Evolutionary conservation across 225 moss, liverwort and hornwort genomes (phyloP).

Genomic region (Polytrichum formosum): DNA sequence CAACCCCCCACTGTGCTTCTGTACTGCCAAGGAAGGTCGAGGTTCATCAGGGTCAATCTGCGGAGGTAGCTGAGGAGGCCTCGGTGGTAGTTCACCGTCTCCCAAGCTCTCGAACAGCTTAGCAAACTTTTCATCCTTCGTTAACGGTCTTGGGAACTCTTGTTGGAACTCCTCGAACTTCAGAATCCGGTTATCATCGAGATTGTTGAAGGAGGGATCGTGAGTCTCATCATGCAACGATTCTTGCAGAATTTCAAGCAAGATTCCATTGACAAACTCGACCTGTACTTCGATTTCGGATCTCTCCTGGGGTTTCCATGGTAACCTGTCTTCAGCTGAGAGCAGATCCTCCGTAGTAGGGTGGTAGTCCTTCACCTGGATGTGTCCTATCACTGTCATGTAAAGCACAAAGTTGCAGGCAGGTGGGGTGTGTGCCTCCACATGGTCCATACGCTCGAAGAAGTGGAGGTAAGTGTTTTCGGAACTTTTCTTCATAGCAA

Average conservation of each 20-base stretch:
- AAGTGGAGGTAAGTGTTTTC: conserved; percentile 56
- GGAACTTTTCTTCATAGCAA: conserved; percentile 38
- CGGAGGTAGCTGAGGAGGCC: conserved; percentile 6
- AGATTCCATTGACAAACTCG: conserved; percentile 65
- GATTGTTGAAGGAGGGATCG: conserved; percentile 42
- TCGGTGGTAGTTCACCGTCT: conserved; percentile 60
- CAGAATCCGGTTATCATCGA: conserved; percentile 50
- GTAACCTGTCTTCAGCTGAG: conserved; percentile 43
- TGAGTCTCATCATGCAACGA: conserved; percentile 70
- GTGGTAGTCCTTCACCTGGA: conserved; percentile 58
- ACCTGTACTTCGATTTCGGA: conserved; percentile 47
- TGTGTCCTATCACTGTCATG: conserved; percentile 54
- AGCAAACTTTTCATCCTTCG: conserved; percentile 43
- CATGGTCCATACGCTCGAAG: conserved; percentile 57
- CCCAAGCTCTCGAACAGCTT: conserved; percentile 46
- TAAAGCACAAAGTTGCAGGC: conserved; percentile 49
- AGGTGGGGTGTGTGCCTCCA: conserved; percentile 53
- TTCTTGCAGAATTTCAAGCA: conserved; percentile 80
- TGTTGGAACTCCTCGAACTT: conserved; percentile 74
- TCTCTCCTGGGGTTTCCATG: conserved; percentile 63
- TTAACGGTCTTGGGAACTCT: conserved; percentile 31
- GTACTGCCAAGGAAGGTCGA: conserved; percentile 25
- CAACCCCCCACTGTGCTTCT: neutral
- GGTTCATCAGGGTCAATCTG: conserved; percentile 24
- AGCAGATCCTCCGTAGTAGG: conserved; percentile 61